phyloP scores from a whole-genome alignment of 1,284 basidiomycete species.

The Cronartium quercuum region DNA sequence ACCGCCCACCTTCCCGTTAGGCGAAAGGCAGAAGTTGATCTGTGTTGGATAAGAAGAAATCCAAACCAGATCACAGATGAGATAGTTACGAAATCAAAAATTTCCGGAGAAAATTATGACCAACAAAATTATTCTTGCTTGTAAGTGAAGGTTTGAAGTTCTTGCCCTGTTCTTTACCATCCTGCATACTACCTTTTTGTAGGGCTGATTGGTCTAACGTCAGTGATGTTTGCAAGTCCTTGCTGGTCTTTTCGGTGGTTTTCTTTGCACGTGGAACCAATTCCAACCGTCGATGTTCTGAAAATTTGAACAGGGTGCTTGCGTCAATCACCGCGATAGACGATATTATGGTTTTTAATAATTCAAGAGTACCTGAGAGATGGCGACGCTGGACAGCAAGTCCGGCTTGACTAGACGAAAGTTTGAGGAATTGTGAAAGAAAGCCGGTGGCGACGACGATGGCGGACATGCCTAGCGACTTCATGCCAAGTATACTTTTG shows the following conservation, averaged over 20 bases:
- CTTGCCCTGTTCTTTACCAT: background rate
- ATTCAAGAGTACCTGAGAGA: too few relatives aligned
- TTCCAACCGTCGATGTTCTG: background rate
- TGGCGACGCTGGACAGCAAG: too few relatives aligned
- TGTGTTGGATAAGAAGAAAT: background rate
- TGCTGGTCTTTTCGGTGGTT: background rate
- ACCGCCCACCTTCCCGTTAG: conserved; percentile 2
- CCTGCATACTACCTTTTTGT: background rate
- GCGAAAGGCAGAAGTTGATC: conserved; percentile 31
- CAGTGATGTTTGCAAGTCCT: background rate
- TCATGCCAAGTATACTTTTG: too few relatives aligned
- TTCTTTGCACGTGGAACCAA: too few relatives aligned
- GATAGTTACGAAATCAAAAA: background rate
- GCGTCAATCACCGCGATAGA: background rate
- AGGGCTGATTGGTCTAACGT: background rate
- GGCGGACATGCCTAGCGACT: too few relatives aligned
- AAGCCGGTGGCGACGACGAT: too few relatives aligned
- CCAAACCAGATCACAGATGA: too few relatives aligned
- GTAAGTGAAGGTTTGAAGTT: conserved; percentile 31
- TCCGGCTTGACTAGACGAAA: too few relatives aligned
- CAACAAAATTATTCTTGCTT: conserved; percentile 26
- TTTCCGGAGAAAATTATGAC: background rate
- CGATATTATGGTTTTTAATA: too few relatives aligned
- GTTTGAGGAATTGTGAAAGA: too few relatives aligned
- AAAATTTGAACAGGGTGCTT: background rate